phyloP scores from a whole-genome alignment of 805 yeast genomes.

The Cyberlindnera mississippiensis region DNA sequence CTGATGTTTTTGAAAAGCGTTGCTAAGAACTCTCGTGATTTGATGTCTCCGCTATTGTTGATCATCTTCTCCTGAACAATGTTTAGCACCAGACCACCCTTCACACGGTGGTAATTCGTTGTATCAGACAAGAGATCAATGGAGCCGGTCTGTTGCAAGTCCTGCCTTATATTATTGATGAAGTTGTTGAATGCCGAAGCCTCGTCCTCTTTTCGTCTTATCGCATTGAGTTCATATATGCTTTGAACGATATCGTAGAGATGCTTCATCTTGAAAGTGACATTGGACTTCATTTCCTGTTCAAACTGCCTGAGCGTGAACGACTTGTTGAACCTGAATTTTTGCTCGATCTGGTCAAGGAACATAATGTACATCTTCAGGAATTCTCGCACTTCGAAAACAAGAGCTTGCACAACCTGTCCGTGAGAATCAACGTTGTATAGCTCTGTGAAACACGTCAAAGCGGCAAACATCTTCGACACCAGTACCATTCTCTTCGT shows the following conservation, averaged over 20 bases:
- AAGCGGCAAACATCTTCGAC: slow-evolving; percentile 60
- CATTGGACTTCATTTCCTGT: slow-evolving; percentile 39
- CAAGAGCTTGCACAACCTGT: slow-evolving; percentile 66
- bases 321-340: slow-evolving; percentile 42
- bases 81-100: slow-evolving; percentile 74
- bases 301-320: slow-evolving; percentile 62
- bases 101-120: slow-evolving; percentile 49
- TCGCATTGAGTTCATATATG: slow-evolving; percentile 45
- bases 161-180: slow-evolving; percentile 37
- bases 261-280: slow-evolving; percentile 43
- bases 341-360: slow-evolving; percentile 46
- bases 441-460: slow-evolving; percentile 55
- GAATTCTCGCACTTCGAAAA: slow-evolving; percentile 50
- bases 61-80: slow-evolving; percentile 57
- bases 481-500: slow-evolving; percentile 54
- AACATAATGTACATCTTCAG: slow-evolving; percentile 35
- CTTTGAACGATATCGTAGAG: slow-evolving; percentile 52
- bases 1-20: slow-evolving; percentile 57
- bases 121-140: slow-evolving; percentile 52
- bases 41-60: slow-evolving; percentile 61
- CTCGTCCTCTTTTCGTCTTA: slow-evolving; percentile 31
- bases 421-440: slow-evolving; percentile 62
- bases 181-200: slow-evolving; percentile 39
- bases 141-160: slow-evolving; percentile 38
- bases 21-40: slow-evolving; percentile 48